A percentile compares a stretch with the other conserved stretches of the same genome.
phyloP scores from a whole-genome alignment of 192 early-diverging fungal genomes.

The Mortierella claussenii region DNA sequence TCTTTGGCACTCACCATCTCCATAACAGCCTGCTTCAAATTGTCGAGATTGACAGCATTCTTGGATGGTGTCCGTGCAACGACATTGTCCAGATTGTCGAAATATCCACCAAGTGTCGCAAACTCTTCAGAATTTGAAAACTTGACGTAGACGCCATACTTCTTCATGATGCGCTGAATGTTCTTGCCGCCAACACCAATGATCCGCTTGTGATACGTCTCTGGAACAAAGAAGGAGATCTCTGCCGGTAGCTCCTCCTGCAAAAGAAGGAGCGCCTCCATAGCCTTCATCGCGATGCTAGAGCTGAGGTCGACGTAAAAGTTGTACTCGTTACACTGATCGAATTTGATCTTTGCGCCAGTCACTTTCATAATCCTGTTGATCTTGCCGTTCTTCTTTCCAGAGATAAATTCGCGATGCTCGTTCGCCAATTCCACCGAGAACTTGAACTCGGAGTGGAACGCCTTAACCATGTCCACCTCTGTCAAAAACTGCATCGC shows the following conservation, averaged over 20 bases:
- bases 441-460: constrained; percentile 71
- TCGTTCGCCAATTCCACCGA: constrained; percentile 80
- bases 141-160: constrained; percentile 88
- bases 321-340: constrained; percentile 78
- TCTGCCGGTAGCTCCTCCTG: constrained; percentile 89
- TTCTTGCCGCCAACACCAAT: constrained; percentile 91
- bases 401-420: constrained; percentile 88
- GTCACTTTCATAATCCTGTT: constrained; percentile 85
- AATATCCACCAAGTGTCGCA: constrained; percentile 81
- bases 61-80: constrained; percentile 86
- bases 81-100: constrained; percentile 85
- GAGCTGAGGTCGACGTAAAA: constrained; percentile 82
- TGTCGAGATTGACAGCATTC: constrained; percentile 76
- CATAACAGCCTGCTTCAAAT: constrained; percentile 73
- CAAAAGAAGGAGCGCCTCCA: constrained; percentile 76
- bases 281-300: constrained; percentile 58
- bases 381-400: constrained; percentile 91
- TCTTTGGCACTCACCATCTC: constrained; percentile 59
- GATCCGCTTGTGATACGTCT: constrained; percentile 86
- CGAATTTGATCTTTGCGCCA: constrained; percentile 75
- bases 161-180: constrained; percentile 92
- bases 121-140: constrained; percentile 87
- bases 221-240: constrained; percentile 85
- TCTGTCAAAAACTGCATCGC: constrained; percentile 69
- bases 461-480: constrained; percentile 58